Conservation (phyloP, 768 basidiomycete genomes). For the Auricularia heimuer region DNA sequence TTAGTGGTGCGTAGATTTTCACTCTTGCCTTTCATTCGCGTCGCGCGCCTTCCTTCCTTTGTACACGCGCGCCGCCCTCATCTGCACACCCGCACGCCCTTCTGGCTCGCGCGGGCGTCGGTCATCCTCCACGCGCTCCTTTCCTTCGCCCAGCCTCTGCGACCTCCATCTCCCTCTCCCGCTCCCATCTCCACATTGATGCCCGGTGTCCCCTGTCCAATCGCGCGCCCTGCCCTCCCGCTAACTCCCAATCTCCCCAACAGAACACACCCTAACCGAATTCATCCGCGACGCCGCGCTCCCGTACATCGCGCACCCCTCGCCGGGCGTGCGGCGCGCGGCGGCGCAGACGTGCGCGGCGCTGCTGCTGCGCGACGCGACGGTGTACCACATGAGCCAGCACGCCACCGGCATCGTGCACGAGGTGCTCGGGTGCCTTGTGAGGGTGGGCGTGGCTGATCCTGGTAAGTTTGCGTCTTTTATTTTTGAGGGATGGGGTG, state of each 20-base stretch:
- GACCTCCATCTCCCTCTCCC: not conserved
- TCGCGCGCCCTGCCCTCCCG: not conserved
- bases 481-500: not conserved
- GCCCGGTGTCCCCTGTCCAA: too few species aligned
- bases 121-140: too few species aligned
- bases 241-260: not conserved
- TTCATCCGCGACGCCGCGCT: conserved; percentile 87
- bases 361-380: conserved; percentile 88
- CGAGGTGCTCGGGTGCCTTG: conserved; percentile 89
- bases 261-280: conserved; percentile 75
- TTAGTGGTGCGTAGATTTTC: conserved; percentile 32
- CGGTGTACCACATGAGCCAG: conserved; percentile 90
- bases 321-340: conserved; percentile 74
- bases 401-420: conserved; percentile 96
- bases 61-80: too few species aligned
- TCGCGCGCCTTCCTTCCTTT: not conserved
- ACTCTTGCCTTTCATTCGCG: not conserved
- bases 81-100: too few species aligned
- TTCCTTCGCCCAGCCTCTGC: too few species aligned
- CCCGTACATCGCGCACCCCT: conserved; percentile 90
- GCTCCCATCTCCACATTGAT: not conserved
- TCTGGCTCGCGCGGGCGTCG: too few species aligned
- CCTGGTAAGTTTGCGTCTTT: conserved; percentile 26
- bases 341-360: conserved; percentile 88
- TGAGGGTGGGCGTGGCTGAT: conserved; percentile 93